phyloP scores from a whole-genome alignment of 331 rosid species.

The Quercus tomentella region DNA sequence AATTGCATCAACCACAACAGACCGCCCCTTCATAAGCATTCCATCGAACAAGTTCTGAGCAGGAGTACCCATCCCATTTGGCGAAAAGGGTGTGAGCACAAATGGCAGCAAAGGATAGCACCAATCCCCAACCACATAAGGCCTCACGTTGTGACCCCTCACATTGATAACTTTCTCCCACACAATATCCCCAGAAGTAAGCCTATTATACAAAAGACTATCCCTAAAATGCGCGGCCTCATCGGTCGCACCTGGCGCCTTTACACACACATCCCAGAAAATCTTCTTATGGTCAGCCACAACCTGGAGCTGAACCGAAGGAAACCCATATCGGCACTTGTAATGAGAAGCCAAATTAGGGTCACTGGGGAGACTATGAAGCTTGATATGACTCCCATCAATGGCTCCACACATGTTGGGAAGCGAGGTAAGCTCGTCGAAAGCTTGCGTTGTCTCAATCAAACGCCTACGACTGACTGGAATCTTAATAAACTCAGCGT shows the following conservation, averaged over 20 bases:
- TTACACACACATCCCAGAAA: constrained; percentile 95
- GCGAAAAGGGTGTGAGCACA: constrained; percentile 69
- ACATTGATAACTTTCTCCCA: constrained; percentile 73
- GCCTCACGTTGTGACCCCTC: constrained; percentile 67
- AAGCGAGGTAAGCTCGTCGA: constrained; percentile 77
- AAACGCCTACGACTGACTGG: constrained; percentile 75
- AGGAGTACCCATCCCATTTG: constrained; percentile 67
- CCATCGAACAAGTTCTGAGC: constrained; percentile 87
- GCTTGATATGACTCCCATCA: constrained; percentile 63
- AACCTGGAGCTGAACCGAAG: constrained; percentile 71
- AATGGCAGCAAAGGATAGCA: constrained; percentile 73
- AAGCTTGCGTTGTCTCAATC: constrained; percentile 69
- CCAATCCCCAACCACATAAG: constrained; percentile 90
- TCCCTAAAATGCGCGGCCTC: constrained; percentile 80
- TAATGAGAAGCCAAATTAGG: constrained; percentile 35
- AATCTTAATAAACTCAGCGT: constrained; percentile 77
- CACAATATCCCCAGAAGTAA: constrained; percentile 64
- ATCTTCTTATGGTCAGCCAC: constrained; percentile 81
- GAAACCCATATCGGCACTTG: constrained; percentile 57
- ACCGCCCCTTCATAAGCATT: constrained; percentile 93
- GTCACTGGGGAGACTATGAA: constrained; percentile 34
- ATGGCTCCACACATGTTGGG: constrained; percentile 95
- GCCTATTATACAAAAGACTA: constrained; percentile 56
- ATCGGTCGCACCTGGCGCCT: constrained; percentile 71
- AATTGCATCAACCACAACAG: constrained; percentile 78